These are phyloP conservation scores for Debaryomycetaceae sp. DNA, from an alignment of 1,139 yeast genomes.

Conservation along the genomic window DNA sequence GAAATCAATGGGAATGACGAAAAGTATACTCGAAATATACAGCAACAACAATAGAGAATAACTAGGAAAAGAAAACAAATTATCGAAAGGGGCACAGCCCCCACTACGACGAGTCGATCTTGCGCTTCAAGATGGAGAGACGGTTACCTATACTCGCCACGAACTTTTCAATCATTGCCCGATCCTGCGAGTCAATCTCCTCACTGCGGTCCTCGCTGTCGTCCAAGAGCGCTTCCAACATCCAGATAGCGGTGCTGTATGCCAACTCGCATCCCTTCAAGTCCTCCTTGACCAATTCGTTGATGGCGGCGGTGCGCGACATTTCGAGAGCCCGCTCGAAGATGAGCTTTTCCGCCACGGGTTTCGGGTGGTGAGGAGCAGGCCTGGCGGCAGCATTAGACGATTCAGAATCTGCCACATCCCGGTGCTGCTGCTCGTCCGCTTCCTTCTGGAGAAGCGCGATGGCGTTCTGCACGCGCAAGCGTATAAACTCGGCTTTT, in stretches of 20 bases:
- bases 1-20: too few relatives aligned
- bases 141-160: slow-evolving; percentile 66
- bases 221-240: slow-evolving; percentile 78
- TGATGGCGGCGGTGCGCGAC: slow-evolving; percentile 82
- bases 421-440: not conserved
- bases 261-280: slow-evolving; percentile 74
- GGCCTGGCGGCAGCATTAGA: not conserved
- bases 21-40: too few relatives aligned
- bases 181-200: slow-evolving; percentile 57
- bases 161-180: slow-evolving; percentile 64
- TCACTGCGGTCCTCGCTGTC: slow-evolving; percentile 20
- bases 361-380: slow-evolving; percentile 7
- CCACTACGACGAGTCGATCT: slow-evolving; percentile 10
- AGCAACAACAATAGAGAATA: too few relatives aligned
- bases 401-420: not conserved
- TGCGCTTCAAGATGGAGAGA: slow-evolving; percentile 45
- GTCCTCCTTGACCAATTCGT: slow-evolving; percentile 71
- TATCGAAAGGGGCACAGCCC: not conserved
- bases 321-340: slow-evolving; percentile 91
- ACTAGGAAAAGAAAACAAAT: not conserved
- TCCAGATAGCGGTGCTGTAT: slow-evolving; percentile 89
- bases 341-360: slow-evolving; percentile 72
- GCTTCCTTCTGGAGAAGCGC: slow-evolving; percentile 9
- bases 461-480: slow-evolving; percentile 43
- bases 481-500: slow-evolving; percentile 69